Evolutionary conservation across 495 filamentous ascomycete genomes (phyloP).

Genomic region (Rostrohypoxylon terebratum): DNA sequence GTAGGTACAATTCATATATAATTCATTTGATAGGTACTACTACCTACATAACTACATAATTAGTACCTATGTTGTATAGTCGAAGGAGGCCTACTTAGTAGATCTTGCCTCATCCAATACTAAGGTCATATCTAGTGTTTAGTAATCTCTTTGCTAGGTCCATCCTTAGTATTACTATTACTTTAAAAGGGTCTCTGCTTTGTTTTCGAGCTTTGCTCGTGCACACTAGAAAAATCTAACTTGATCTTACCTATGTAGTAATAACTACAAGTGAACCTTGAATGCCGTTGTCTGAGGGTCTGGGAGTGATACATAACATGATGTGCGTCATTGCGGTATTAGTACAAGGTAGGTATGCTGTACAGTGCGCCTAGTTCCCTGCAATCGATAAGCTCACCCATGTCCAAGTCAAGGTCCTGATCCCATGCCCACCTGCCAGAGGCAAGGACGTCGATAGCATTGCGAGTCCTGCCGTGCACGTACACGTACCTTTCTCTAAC

Average conservation of each 20-base stretch:
- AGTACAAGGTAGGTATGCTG: too few species aligned
- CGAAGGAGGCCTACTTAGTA: too few species aligned
- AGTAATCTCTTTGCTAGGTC: too few species aligned
- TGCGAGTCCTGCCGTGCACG: not conserved
- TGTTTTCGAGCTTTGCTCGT: too few species aligned
- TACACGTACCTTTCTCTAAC: not conserved
- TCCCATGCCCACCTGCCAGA: conserved; percentile 27
- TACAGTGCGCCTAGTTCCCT: conserved; percentile 12
- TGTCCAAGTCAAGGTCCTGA: too few species aligned
- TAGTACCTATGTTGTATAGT: too few species aligned
- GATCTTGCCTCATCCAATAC: not conserved
- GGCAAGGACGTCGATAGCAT: conserved; percentile 15
- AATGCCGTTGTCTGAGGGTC: not conserved
- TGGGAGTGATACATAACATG: not conserved
- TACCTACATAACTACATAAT: too few species aligned
- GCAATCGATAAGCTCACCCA: conserved; percentile 38
- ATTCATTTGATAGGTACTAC: too few species aligned
- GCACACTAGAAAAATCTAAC: not conserved
- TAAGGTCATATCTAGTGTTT: not conserved
- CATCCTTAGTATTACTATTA: too few species aligned
- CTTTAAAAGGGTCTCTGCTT: too few species aligned
- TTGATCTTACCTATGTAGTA: too few species aligned
- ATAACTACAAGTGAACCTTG: not conserved
- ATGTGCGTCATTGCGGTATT: conserved; percentile 19
- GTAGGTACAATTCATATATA: not conserved